Evolutionary conservation across 441 rosid species (phyloP), one percentile per base, ranked within the genome.

Genomic region (Erysimum cheiri): DNA sequence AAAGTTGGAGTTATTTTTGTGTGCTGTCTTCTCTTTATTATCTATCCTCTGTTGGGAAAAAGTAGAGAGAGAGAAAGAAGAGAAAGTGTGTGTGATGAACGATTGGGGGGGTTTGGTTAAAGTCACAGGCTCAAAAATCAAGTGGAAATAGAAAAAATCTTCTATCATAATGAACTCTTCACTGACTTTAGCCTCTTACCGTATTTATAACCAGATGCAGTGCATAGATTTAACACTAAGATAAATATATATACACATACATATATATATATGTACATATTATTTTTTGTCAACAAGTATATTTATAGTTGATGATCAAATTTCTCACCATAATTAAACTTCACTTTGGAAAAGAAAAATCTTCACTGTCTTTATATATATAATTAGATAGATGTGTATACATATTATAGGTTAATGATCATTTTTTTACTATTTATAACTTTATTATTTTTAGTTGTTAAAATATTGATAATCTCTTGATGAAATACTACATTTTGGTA

Each of bases 111-210:
- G n/a, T n/a, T n/a, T n/a, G n/a, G n/a, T n/a, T n/a, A n/a, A 10
- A 39, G 71, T 73, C 72, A 66, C 77, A 73, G 24, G 48, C 46
- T 29, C 10, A 73, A 10, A 59, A 48, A 58, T 73, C 66, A 72
- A 72, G 60, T 72, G 60, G 60, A 57, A 65, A 57, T 72, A 60
- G 37, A 15, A 36, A 73, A 71, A 40, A 49, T 41, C 61, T 49
- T 31, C 5, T 49, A 6, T 65, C 61, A 58, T 66, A 22, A 48
- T 13, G 17, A 63, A 3, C 1, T 54, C 17, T 71, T 33, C 67
- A 50, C 10, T 70, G 60, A 60, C 50, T 47, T 59, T 69, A 17
- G 52, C 9, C 57, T 69, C 49, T 59, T n/a, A 47, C 67, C 60
- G 36, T 69, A 39, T 39, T 50, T 70, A 36, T 39, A 29, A 39